phyloP scores from a whole-genome alignment of 495 filamentous ascomycete species.

The Talaromyces proteolyticus region DNA sequence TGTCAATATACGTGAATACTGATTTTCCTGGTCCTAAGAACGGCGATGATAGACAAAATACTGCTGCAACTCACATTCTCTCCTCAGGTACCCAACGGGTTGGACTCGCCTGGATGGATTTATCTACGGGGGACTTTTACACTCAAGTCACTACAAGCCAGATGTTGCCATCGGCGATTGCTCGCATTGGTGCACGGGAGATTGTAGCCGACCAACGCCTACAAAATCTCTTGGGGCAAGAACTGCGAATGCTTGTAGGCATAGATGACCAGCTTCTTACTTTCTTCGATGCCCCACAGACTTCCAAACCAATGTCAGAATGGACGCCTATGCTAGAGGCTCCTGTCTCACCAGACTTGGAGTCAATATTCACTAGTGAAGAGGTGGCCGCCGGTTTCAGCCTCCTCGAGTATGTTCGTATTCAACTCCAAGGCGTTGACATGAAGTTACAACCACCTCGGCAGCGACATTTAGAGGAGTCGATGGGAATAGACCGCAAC shows the following conservation, averaged over 20 bases:
- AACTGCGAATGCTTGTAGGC: slow-evolving; percentile 33
- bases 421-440: slow-evolving; percentile 68
- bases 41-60: slow-evolving; percentile 8
- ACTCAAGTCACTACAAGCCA: slow-evolving; percentile 72
- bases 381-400: slow-evolving; percentile 62
- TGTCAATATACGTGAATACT: slow-evolving; percentile 59
- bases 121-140: slow-evolving; percentile 91
- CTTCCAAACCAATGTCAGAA: slow-evolving; percentile 42
- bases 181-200: slow-evolving; percentile 79
- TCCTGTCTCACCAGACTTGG: slow-evolving; percentile 35
- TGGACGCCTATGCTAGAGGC: slow-evolving; percentile 77
- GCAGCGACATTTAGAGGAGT: slow-evolving; percentile 62
- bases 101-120: slow-evolving; percentile 89
- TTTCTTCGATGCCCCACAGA: slow-evolving; percentile 28
- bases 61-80: slow-evolving; percentile 28
- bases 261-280: slow-evolving; percentile 41
- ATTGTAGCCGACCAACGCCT: slow-evolving; percentile 67
- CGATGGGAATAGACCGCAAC: slow-evolving; percentile 87
- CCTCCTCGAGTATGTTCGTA: slow-evolving; percentile 76
- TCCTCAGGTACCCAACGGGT: slow-evolving; percentile 41
- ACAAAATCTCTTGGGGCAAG: slow-evolving; percentile 37
- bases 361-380: slow-evolving; percentile 35
- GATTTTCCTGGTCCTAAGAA: slow-evolving; percentile 9
- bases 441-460: slow-evolving; percentile 82
- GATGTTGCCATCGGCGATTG: slow-evolving; percentile 69